phyloP scores from a whole-genome alignment of 208 protist species.

The Naegleria gruberi region DNA sequence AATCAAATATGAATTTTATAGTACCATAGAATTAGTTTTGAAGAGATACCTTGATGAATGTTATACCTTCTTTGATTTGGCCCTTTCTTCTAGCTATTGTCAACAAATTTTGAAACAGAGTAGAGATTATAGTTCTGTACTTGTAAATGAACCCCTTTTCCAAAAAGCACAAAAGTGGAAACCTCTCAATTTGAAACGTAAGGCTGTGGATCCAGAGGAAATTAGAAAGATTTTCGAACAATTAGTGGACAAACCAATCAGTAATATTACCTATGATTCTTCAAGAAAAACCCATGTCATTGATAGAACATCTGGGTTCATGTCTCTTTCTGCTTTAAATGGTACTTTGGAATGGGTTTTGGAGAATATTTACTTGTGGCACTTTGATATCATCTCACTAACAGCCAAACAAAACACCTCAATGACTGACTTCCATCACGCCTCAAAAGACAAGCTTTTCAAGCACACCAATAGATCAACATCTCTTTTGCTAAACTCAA shows the following conservation, averaged over 20 bases:
- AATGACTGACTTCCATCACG: not conserved
- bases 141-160: not conserved
- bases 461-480: not conserved
- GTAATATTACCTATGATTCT: not conserved
- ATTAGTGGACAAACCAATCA: not conserved
- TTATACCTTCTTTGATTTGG: not conserved
- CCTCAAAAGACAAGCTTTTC: not conserved
- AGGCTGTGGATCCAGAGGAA: not conserved
- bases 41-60: slow-evolving; percentile 16
- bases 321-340: not conserved
- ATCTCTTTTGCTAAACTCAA: no score
- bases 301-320: not conserved
- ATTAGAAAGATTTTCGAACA: not conserved
- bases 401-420: not conserved
- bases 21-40: not conserved
- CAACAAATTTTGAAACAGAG: not conserved
- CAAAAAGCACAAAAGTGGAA: not conserved
- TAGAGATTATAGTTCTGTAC: not conserved
- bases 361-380: not conserved
- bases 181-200: not conserved
- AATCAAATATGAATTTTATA: not conserved
- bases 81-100: not conserved
- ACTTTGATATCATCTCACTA: not conserved
- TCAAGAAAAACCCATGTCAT: not conserved
- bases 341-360: slow-evolving; percentile 10